phyloP scores from a whole-genome alignment of 192 early-diverging fungal species.

The Chytriomyces hyalinus region DNA sequence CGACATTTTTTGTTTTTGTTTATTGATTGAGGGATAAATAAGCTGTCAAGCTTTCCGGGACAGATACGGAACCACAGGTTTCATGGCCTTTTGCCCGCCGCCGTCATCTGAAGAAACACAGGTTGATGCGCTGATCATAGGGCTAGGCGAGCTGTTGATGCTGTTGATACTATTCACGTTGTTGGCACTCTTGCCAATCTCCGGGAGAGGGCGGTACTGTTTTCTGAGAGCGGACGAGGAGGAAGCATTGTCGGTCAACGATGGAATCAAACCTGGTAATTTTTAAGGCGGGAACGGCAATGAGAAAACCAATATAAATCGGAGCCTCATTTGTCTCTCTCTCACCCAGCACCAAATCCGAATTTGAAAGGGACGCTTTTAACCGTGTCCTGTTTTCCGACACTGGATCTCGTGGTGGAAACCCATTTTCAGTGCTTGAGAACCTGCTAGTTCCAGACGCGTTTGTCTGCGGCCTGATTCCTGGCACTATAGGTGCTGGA shows the following conservation, averaged over 20 bases:
- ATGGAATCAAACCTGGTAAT: neutral
- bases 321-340: neutral
- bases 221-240: conserved; percentile 8
- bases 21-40: too few species aligned
- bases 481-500: conserved; percentile 10
- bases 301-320: too few species aligned
- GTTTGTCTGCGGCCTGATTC: conserved; percentile 23
- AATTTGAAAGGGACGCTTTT: conserved; percentile 30
- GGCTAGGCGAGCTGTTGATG: neutral
- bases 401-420: neutral
- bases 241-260: too few species aligned
- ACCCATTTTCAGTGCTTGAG: neutral
- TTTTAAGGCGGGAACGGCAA: neutral
- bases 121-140: neutral
- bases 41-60: neutral
- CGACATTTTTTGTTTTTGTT: too few species aligned
- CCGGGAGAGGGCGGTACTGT: conserved; percentile 26
- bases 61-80: neutral
- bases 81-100: neutral
- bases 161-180: too few species aligned
- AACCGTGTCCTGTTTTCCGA: conserved; percentile 10
- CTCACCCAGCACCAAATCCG: conserved; percentile 24
- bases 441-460: neutral
- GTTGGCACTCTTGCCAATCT: conserved; percentile 21
- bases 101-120: neutral